Percentiles rank a stretch among this genome's conserved stretches.
phyloP scores from a whole-genome alignment of 768 basidiomycete genomes.

The Rhodotorula diobovata region DNA sequence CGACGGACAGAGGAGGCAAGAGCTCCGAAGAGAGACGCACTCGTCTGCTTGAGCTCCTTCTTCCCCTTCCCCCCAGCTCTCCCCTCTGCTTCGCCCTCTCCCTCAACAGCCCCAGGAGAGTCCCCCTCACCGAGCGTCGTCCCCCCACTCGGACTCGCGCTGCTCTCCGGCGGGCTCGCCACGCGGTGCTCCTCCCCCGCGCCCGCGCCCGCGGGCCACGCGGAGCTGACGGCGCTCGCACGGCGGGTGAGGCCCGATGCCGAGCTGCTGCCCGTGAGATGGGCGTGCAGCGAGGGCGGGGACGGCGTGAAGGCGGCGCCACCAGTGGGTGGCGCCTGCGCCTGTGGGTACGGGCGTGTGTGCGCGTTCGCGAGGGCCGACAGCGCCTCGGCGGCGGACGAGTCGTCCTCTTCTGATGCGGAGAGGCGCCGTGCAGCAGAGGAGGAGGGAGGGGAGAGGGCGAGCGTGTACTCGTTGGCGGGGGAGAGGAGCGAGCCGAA shows the following conservation, averaged over 20 bases:
- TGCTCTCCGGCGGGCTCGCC: background rate
- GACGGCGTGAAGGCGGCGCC: background rate
- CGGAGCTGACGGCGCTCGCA: too few species aligned
- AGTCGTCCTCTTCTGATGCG: background rate
- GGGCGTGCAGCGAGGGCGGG: background rate
- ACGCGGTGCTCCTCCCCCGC: background rate
- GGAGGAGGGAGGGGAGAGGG: background rate
- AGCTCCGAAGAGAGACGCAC: constrained; percentile 7
- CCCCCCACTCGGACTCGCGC: background rate
- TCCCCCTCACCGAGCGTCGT: background rate
- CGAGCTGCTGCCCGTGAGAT: background rate
- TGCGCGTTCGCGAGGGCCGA: background rate
- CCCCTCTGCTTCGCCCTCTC: background rate
- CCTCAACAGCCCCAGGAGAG: too few species aligned
- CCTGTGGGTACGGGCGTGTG: too few species aligned
- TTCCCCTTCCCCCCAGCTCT: background rate
- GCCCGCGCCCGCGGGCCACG: too few species aligned
- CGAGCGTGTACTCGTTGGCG: background rate
- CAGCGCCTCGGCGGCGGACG: background rate
- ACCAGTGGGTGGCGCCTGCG: background rate
- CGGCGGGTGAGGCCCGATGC: background rate
- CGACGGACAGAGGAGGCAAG: background rate
- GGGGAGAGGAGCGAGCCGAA: background rate
- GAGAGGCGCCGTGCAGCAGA: background rate
- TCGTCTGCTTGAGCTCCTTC: constrained; percentile 22